These are phyloP conservation scores for Piper longum DNA, from an alignment of 164 flowering plant genomes.

Conservation along the genomic window DNA sequence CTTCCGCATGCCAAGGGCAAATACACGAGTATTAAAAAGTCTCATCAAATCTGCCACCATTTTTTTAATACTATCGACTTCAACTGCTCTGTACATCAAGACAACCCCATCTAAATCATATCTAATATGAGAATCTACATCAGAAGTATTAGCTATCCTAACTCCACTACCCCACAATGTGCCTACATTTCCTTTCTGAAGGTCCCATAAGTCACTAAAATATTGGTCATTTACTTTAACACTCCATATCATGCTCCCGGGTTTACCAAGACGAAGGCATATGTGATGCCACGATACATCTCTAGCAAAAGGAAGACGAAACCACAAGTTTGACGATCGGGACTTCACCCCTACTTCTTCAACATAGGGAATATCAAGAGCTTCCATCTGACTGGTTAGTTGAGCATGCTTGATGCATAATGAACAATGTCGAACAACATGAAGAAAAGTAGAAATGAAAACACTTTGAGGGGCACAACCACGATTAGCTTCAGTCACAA, in stretches of 20 bases:
- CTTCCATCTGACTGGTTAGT: conserved; percentile 93
- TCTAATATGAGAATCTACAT: conserved; percentile 83
- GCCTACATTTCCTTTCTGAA: conserved; percentile 60
- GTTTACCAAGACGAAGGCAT: conserved; percentile 87
- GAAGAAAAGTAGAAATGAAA: conserved; percentile 74
- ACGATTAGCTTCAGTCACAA: conserved; percentile 81
- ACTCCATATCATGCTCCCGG: conserved; percentile 96
- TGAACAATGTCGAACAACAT: conserved; percentile 88
- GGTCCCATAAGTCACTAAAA: conserved; percentile 92
- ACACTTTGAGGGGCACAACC: conserved; percentile 73
- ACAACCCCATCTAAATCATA: conserved; percentile 91
- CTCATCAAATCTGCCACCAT: conserved; percentile 82
- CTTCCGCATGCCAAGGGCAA: conserved; percentile 89
- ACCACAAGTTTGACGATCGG: conserved; percentile 83
- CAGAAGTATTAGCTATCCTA: conserved; percentile 86
- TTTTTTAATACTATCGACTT: conserved; percentile 71
- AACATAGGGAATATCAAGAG: conserved; percentile 77
- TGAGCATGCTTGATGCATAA: conserved; percentile 89
- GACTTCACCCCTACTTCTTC: conserved; percentile 75
- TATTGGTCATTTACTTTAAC: conserved; percentile 91
- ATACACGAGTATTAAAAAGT: conserved; percentile 84
- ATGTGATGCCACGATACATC: conserved; percentile 76
- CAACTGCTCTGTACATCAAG: conserved; percentile 69
- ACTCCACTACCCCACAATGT: conserved; percentile 90
- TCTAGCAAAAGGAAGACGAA: conserved; percentile 65